These are phyloP conservation scores for Microdochium paspali DNA, from an alignment of 2,329 filamentous ascomycete species.

Conservation along the genomic window DNA sequence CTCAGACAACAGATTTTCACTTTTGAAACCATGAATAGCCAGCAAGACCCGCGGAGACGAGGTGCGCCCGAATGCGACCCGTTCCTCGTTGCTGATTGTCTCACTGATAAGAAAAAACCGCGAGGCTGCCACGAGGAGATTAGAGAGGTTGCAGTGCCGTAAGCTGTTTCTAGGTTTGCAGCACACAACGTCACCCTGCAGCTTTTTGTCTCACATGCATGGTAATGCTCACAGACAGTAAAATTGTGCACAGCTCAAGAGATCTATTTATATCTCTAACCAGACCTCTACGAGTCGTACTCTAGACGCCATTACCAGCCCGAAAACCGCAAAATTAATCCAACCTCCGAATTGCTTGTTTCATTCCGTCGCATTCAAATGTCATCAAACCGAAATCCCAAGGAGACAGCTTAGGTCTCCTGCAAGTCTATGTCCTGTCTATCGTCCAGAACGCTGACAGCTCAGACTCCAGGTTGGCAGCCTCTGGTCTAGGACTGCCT, in stretches of 20 bases:
- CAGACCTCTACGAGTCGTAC: not conserved
- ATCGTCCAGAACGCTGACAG: not conserved
- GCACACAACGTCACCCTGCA: no score
- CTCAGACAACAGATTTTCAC: no score
- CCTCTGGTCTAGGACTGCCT: not conserved
- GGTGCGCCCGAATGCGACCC: no score
- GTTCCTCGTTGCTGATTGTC: no score
- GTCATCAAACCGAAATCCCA: not conserved
- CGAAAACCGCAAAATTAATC: not conserved
- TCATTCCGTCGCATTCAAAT: not conserved
- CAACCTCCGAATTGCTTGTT: not conserved
- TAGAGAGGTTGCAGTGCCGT: no score
- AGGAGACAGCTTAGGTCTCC: not conserved
- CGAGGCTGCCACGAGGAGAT: no score
- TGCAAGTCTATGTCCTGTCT: not conserved
- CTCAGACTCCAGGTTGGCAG: not conserved
- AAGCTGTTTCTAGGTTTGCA: no score
- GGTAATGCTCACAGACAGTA: not conserved
- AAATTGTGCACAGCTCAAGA: not conserved
- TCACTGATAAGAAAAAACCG: no score
- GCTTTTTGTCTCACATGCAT: not conserved
- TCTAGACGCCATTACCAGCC: not conserved
- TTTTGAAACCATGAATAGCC: no score
- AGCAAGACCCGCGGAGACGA: no score
- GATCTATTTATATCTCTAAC: not conserved